Evolutionary conservation across 768 basidiomycete species (phyloP).

Genomic region (Holtermannia corniformis): DNA sequence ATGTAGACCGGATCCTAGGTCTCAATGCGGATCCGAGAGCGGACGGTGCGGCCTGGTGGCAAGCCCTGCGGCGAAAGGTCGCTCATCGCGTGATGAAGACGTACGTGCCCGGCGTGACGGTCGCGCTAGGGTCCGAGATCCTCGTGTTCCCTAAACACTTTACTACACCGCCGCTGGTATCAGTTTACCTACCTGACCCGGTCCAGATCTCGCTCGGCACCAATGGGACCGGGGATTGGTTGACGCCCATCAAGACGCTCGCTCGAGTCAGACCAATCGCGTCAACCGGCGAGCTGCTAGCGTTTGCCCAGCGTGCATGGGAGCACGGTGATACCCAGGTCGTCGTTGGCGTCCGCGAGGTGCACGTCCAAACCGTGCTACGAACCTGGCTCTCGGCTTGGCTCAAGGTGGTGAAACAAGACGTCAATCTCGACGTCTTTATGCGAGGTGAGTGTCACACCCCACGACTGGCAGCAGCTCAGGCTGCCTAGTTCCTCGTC

Average conservation of each 20-base stretch:
- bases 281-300: constrained; percentile 24
- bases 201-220: constrained; percentile 18
- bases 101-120: constrained; percentile 5
- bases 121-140: constrained; percentile 10
- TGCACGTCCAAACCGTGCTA: constrained; percentile 12
- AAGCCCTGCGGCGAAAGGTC: constrained; percentile 19
- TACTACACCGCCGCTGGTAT: constrained; percentile 9
- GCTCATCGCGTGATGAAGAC: constrained; percentile 10
- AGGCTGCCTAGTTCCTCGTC: background rate
- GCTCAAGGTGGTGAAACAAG: constrained; percentile 18
- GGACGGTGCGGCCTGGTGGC: constrained; percentile 33
- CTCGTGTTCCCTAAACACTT: constrained; percentile 9
- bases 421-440: constrained; percentile 16
- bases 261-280: constrained; percentile 20
- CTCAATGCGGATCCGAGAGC: constrained; percentile 8
- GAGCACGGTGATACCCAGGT: constrained; percentile 16
- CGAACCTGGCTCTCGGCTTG: background rate
- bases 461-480: constrained; percentile 7
- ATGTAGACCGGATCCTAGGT: constrained; percentile 32
- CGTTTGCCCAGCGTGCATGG: constrained; percentile 30
- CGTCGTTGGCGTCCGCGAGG: constrained; percentile 12
- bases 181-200: constrained; percentile 6
- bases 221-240: constrained; percentile 17
- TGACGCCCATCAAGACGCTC: constrained; percentile 18
- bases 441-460: constrained; percentile 33